Conservation (phyloP, 768 basidiomycete genomes). For the Pleurotus platypus region DNA sequence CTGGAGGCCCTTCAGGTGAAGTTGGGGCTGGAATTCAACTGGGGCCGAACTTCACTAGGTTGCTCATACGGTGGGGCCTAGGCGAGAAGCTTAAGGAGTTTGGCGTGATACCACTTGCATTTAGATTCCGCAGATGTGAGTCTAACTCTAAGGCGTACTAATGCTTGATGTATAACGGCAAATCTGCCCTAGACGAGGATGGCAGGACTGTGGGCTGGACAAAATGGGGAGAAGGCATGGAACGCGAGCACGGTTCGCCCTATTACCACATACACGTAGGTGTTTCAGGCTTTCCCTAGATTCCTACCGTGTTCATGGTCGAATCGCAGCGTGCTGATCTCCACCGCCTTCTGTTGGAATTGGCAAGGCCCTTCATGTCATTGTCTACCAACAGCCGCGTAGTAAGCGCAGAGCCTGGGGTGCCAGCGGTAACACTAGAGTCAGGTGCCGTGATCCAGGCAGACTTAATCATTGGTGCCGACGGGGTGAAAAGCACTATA, state of each 20-base stretch:
- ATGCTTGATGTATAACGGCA: neutral
- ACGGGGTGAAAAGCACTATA: slow-evolving; percentile 18
- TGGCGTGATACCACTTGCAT: slow-evolving; percentile 32
- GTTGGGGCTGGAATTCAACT: slow-evolving; percentile 54
- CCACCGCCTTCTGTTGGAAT: slow-evolving; percentile 30
- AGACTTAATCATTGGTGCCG: slow-evolving; percentile 13
- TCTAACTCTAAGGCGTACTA: neutral
- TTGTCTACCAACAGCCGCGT: slow-evolving; percentile 34
- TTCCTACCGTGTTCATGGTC: slow-evolving; percentile 4
- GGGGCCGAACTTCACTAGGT: slow-evolving; percentile 35
- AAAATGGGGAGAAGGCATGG: slow-evolving; percentile 21
- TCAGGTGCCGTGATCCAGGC: slow-evolving; percentile 38
- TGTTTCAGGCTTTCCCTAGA: neutral
- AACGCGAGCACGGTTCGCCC: slow-evolving; percentile 26
- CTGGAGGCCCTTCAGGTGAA: slow-evolving; percentile 20
- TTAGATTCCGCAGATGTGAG: slow-evolving; percentile 41
- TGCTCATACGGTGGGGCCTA: slow-evolving; percentile 50
- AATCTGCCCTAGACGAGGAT: slow-evolving; percentile 19
- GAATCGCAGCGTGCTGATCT: slow-evolving; percentile 46
- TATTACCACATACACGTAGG: slow-evolving; percentile 33
- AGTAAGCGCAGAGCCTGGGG: slow-evolving; percentile 18
- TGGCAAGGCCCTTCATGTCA: slow-evolving; percentile 31
- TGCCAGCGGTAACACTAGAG: slow-evolving; percentile 32
- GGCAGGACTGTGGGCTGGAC: slow-evolving; percentile 24
- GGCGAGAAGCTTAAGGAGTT: slow-evolving; percentile 32